Evolutionary conservation across 139 green algal genomes (phyloP).

Genomic region (Bryopsis sp.): DNA sequence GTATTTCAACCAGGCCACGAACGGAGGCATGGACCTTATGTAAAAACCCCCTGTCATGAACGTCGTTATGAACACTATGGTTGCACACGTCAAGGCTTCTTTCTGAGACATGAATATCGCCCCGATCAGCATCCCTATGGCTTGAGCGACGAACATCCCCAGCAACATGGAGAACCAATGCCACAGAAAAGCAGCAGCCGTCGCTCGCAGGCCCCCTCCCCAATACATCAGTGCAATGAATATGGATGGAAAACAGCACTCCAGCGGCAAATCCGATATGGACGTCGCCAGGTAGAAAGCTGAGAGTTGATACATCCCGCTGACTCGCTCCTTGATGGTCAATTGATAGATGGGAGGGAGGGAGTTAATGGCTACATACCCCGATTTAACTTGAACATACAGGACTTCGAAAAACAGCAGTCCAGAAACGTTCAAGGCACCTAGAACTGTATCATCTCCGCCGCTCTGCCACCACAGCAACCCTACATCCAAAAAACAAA

Average conservation of each 20-base stretch:
- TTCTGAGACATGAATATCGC: slow-evolving; percentile 53
- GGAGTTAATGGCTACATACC: slow-evolving; percentile 42
- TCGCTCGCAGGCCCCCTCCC: slow-evolving; percentile 34
- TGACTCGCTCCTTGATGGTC: slow-evolving; percentile 47
- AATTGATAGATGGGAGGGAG: slow-evolving; percentile 46
- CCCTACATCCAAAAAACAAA: slow-evolving; percentile 6
- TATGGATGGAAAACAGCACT: slow-evolving; percentile 46
- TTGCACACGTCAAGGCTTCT: no score
- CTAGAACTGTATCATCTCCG: slow-evolving; percentile 16
- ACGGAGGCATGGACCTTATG: slow-evolving; percentile 44
- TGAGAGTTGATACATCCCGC: slow-evolving; percentile 73
- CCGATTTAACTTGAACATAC: slow-evolving; percentile 39
- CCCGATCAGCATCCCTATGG: slow-evolving; percentile 59
- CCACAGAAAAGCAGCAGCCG: slow-evolving; percentile 46
- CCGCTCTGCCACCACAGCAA: slow-evolving; percentile 50
- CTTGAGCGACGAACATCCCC: slow-evolving; percentile 47
- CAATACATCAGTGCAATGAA: slow-evolving; percentile 57
- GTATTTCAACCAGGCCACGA: slow-evolving; percentile 57
- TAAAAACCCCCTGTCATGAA: slow-evolving; percentile 53
- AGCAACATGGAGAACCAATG: slow-evolving; percentile 47
- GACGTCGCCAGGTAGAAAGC: slow-evolving; percentile 71
- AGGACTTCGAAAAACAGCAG: slow-evolving; percentile 54
- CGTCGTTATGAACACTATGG: slow-evolving; percentile 48
- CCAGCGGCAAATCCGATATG: slow-evolving; percentile 60
- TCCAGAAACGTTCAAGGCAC: slow-evolving; percentile 31